Conservation (phyloP, 1,284 basidiomycete species). For the Erythrobasidium hasegawianum region DNA sequence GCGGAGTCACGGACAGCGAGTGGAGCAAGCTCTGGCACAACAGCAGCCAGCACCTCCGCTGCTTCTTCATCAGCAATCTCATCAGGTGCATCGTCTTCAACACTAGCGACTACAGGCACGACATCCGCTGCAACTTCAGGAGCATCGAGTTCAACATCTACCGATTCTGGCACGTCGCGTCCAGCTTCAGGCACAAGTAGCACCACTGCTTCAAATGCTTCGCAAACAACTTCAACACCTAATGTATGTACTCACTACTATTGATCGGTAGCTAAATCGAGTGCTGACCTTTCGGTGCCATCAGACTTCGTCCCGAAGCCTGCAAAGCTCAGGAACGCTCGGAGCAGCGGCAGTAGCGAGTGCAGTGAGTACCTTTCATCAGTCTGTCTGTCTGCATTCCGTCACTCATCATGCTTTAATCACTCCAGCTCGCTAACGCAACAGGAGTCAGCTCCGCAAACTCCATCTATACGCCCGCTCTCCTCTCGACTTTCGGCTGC, state of each 20-base stretch:
- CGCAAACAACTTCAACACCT: neutral
- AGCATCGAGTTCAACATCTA: neutral
- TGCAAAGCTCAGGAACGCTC: neutral
- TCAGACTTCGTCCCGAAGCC: constrained; percentile 3
- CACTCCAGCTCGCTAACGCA: constrained; percentile 22
- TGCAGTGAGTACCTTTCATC: constrained; percentile 13
- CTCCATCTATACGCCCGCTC: neutral
- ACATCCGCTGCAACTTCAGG: neutral
- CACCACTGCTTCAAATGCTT: neutral
- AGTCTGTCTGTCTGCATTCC: neutral
- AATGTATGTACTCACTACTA: no score
- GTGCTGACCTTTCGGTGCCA: no score
- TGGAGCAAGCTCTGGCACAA: neutral
- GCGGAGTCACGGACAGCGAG: constrained; percentile 1
- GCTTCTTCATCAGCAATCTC: neutral
- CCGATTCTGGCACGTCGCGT: neutral
- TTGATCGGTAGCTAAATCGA: no score
- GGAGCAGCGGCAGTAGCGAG: constrained; percentile 4
- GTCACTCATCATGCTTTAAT: no score
- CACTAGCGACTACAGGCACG: neutral
- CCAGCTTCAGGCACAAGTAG: no score
- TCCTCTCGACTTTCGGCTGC: neutral
- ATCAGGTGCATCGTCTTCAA: neutral
- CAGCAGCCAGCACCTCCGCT: neutral
- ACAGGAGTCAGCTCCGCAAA: constrained; percentile 28